Conservation (phyloP, 805 yeast genomes). For the Candida morakotiae region DNA sequence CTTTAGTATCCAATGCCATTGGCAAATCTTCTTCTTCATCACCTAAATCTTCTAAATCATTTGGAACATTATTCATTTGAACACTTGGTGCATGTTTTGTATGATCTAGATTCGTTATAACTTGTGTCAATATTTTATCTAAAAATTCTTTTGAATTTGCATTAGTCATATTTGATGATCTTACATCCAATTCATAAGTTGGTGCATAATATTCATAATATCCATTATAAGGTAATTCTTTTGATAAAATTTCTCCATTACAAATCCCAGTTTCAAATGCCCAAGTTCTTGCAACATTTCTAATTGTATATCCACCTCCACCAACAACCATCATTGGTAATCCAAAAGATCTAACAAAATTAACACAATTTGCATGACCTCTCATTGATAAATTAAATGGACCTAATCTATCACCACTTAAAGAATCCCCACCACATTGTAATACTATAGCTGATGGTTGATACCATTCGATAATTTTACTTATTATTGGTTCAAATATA, state of each 20-base stretch:
- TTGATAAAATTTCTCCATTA: slow-evolving; percentile 70
- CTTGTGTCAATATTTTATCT: slow-evolving; percentile 75
- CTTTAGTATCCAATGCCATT: slow-evolving; percentile 80
- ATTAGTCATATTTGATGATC: slow-evolving; percentile 95
- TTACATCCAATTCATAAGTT: slow-evolving; percentile 88
- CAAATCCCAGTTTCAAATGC: slow-evolving; percentile 88
- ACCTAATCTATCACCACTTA: slow-evolving; percentile 93
- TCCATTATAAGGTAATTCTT: slow-evolving; percentile 86
- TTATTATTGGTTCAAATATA: slow-evolving; percentile 84
- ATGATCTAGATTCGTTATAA: slow-evolving; percentile 73
- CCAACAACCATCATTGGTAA: slow-evolving; percentile 93
- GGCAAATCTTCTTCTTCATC: slow-evolving; percentile 77
- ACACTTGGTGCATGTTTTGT: slow-evolving; percentile 97
- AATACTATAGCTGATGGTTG: slow-evolving; percentile 94
- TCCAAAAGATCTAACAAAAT: slow-evolving; percentile 77
- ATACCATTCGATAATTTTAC: slow-evolving; percentile 74
- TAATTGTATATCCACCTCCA: slow-evolving; percentile 98
- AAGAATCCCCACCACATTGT: slow-evolving; percentile 97
- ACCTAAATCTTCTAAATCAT: slow-evolving; percentile 76
- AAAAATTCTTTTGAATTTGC: slow-evolving; percentile 92
- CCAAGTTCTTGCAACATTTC: slow-evolving; percentile 96
- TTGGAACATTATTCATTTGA: slow-evolving; percentile 85
- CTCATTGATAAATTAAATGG: slow-evolving; percentile 89
- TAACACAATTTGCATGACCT: slow-evolving; percentile 96
- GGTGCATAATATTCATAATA: slow-evolving; percentile 98